Conservation (phyloP, 2,329 filamentous ascomycete genomes). For the Raffaelea ambrosiae region DNA sequence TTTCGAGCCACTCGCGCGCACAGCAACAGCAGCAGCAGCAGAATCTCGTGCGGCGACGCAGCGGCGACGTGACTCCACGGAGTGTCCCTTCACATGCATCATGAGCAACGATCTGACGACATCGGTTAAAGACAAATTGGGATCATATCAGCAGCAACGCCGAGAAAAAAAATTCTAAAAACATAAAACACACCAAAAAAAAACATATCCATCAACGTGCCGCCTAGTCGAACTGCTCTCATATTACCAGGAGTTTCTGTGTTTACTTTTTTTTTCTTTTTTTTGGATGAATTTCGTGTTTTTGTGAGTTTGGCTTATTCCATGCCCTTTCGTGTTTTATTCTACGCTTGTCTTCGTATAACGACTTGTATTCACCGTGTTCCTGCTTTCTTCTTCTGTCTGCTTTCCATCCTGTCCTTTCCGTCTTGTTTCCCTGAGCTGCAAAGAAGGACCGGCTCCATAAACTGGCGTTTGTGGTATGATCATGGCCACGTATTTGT, state of each 20-base stretch:
- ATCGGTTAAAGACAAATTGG: neutral
- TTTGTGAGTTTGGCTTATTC: neutral
- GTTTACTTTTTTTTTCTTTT: neutral
- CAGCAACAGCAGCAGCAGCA: constrained; percentile 29
- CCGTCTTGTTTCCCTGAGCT: neutral
- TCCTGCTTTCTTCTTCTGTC: neutral
- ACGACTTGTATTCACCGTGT: neutral
- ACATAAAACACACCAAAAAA: neutral
- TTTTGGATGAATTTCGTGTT: neutral
- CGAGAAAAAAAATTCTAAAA: neutral
- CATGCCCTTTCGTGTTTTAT: neutral
- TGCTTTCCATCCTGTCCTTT: no score
- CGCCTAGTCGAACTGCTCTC: constrained; percentile 3
- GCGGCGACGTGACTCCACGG: constrained; percentile 47
- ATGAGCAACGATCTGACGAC: neutral
- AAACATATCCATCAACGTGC: no score
- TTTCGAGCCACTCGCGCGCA: constrained; percentile 48
- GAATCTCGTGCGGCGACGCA: constrained; percentile 36
- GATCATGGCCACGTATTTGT: neutral
- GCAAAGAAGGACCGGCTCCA: neutral
- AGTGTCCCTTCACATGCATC: constrained; percentile 42
- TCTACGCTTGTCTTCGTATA: neutral
- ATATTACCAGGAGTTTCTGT: neutral
- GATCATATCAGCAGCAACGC: no score
- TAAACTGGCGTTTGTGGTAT: neutral